A percentile compares a stretch with the other conserved stretches of the same genome.
Conservation (phyloP, 768 basidiomycete species). For the Tylopilus vinaceipallidus region DNA sequence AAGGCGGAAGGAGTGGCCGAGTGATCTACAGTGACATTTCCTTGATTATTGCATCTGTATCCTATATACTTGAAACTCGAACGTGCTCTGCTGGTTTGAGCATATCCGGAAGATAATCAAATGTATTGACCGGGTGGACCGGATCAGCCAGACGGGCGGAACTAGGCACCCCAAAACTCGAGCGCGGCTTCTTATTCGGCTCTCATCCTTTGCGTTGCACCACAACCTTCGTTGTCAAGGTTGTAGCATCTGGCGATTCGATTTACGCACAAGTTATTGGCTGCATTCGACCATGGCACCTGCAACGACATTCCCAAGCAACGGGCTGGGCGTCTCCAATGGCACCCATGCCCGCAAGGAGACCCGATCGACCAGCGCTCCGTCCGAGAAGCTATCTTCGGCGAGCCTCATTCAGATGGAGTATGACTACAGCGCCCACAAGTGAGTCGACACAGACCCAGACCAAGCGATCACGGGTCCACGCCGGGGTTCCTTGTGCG, state of each 20-base stretch:
- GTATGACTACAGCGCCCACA: conserved; percentile 82
- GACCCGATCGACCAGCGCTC: not conserved
- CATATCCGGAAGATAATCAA: too few species aligned
- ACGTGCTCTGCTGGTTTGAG: too few species aligned
- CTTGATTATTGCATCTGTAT: not conserved
- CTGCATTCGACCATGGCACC: conserved; percentile 25
- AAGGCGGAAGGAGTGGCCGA: conserved; percentile 69
- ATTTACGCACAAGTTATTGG: too few species aligned
- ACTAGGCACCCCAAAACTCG: conserved; percentile 6
- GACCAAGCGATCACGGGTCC: not conserved
- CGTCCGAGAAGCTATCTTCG: conserved; percentile 43
- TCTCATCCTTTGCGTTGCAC: not conserved
- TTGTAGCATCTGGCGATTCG: too few species aligned
- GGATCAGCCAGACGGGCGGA: conserved; percentile 16
- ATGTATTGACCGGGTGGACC: too few species aligned
- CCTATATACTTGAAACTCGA: not conserved
- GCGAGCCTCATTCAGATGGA: conserved; percentile 77
- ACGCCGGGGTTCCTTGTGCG: too few species aligned
- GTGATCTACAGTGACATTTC: conserved; percentile 49
- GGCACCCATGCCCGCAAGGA: conserved; percentile 17
- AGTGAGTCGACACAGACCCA: conserved; percentile 52
- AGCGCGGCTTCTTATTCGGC: not conserved
- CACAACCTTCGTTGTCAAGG: conserved; percentile 7
- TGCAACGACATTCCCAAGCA: conserved; percentile 12
- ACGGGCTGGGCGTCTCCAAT: conserved; percentile 1